A percentile compares a stretch with the other conserved stretches of the same genome.
phyloP scores from a whole-genome alignment of 176 grass and related monocot species.

The Oryza officinalis region DNA sequence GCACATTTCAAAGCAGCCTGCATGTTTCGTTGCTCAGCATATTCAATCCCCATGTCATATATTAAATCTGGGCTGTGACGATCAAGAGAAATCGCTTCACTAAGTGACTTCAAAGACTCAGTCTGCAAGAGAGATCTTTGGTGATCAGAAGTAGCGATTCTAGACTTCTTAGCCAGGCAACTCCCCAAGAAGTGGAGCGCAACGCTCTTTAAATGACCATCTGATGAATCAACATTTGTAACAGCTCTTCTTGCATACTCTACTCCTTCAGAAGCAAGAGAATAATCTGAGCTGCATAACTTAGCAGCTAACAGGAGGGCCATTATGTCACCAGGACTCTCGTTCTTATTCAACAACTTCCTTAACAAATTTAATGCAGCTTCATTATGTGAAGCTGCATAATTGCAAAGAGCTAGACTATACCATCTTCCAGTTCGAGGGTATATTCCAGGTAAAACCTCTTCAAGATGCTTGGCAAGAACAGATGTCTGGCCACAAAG shows the following conservation, averaged over 20 bases:
- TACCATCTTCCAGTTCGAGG: slow-evolving; percentile 84
- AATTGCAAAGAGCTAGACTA: slow-evolving; percentile 80
- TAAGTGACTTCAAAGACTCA: slow-evolving; percentile 81
- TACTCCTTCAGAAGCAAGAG: slow-evolving; percentile 78
- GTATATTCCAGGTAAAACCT: slow-evolving; percentile 86
- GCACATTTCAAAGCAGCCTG: slow-evolving; percentile 78
- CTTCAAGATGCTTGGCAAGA: slow-evolving; percentile 75
- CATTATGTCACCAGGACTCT: slow-evolving; percentile 74
- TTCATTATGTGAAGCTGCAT: slow-evolving; percentile 57
- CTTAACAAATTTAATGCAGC: slow-evolving; percentile 81
- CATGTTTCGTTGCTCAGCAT: slow-evolving; percentile 89
- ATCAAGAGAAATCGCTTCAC: slow-evolving; percentile 61
- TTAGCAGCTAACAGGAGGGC: slow-evolving; percentile 81
- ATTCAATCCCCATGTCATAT: slow-evolving; percentile 81
- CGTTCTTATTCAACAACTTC: slow-evolving; percentile 77
- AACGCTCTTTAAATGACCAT: slow-evolving; percentile 73
- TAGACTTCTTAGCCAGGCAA: slow-evolving; percentile 77
- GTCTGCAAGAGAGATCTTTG: slow-evolving; percentile 76
- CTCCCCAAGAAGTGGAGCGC: slow-evolving; percentile 73
- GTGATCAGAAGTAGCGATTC: slow-evolving; percentile 76
- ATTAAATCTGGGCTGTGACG: slow-evolving; percentile 62
- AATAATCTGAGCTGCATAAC: slow-evolving; percentile 66
- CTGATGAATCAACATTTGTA: slow-evolving; percentile 40
- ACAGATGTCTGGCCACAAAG: slow-evolving; percentile 79
- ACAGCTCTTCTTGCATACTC: slow-evolving; percentile 81